phyloP scores from a whole-genome alignment of 192 early-diverging fungal species.

The Dissophora ornata region DNA sequence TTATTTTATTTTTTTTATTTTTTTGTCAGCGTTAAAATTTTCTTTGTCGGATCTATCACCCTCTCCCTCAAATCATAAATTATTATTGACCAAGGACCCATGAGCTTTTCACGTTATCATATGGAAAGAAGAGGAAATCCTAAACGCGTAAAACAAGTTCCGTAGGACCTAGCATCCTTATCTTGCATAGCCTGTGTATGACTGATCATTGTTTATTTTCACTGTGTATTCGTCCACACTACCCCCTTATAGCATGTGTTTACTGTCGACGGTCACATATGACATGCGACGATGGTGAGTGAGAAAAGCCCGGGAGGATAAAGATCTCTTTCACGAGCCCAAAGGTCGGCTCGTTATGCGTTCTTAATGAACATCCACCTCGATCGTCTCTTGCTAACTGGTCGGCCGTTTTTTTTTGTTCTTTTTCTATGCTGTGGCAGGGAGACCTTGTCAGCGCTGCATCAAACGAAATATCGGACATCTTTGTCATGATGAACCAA shows the following conservation, averaged over 20 bases:
- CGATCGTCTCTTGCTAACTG: no score
- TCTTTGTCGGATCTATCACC: no score
- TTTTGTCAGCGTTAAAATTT: no score
- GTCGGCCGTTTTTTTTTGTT: no score
- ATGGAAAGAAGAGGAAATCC: not conserved
- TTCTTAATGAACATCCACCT: not conserved
- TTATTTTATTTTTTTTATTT: no score
- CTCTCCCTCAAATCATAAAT: no score
- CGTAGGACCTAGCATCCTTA: not conserved
- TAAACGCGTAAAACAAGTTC: not conserved
- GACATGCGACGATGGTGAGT: slow-evolving; percentile 88
- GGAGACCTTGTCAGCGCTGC: slow-evolving; percentile 93
- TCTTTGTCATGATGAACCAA: slow-evolving; percentile 90
- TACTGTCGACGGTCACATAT: slow-evolving; percentile 96
- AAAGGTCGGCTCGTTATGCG: not conserved
- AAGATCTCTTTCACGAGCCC: slow-evolving; percentile 22
- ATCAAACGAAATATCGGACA: slow-evolving; percentile 94
- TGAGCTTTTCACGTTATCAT: no score
- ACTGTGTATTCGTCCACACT: not conserved
- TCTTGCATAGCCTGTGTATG: slow-evolving; percentile 13
- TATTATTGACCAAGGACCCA: no score
- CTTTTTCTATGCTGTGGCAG: slow-evolving; percentile 28
- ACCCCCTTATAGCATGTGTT: slow-evolving; percentile 78
- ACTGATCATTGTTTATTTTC: slow-evolving; percentile 18
- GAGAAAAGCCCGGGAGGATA: no score